Conservation (phyloP, 805 yeast genomes). For the Myxozyma geophila region DNA sequence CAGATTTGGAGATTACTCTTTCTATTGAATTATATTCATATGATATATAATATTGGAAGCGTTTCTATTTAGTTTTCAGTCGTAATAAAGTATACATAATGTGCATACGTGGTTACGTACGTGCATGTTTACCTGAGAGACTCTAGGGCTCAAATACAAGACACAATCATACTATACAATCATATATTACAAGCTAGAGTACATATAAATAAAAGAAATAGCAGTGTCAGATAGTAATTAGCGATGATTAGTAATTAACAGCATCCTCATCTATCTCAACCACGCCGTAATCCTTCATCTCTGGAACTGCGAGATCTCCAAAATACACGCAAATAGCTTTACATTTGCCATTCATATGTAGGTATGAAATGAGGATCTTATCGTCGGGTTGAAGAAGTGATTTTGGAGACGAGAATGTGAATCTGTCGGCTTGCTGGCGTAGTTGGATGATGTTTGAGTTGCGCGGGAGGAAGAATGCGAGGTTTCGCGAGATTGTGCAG, state of each 20-base stretch:
- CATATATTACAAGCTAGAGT: too few relatives aligned
- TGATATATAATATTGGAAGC: too few relatives aligned
- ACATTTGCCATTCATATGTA: constrained; percentile 25
- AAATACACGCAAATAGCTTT: constrained; percentile 32
- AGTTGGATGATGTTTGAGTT: constrained; percentile 34
- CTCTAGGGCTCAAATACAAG: too few relatives aligned
- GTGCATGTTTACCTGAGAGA: too few relatives aligned
- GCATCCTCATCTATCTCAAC: not conserved
- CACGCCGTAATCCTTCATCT: constrained; percentile 1
- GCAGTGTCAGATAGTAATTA: not conserved
- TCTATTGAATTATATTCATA: too few relatives aligned
- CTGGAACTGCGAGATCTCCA: constrained; percentile 26
- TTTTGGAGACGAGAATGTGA: not conserved
- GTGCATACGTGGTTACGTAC: too few relatives aligned
- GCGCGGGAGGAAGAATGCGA: constrained; percentile 38
- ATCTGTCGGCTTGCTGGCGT: not conserved
- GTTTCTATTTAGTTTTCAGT: too few relatives aligned
- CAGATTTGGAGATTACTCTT: too few relatives aligned
- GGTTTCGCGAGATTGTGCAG: constrained; percentile 25
- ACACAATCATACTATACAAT: too few relatives aligned
- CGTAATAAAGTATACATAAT: too few relatives aligned
- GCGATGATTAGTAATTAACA: not conserved
- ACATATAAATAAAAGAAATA: too few relatives aligned
- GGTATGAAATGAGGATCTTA: constrained; percentile 16
- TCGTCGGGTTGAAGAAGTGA: not conserved